Evolutionary conservation across 75 land plant species (phyloP).

Genomic region (Picea sitchensis): DNA sequence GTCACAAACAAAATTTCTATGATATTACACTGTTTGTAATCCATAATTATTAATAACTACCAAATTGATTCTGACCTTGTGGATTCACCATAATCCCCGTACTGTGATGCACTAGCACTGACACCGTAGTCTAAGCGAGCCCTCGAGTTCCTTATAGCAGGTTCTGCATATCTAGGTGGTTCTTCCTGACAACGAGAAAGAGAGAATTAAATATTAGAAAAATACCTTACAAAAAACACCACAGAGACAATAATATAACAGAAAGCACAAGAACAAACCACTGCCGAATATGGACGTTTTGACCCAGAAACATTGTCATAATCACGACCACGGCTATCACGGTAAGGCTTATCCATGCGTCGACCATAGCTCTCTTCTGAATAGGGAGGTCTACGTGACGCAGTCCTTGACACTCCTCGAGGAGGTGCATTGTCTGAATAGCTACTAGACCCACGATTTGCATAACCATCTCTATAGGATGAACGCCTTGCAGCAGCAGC

Average conservation of each 20-base stretch:
- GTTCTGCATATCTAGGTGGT: conserved; percentile 55
- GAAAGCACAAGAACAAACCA: conserved; percentile 28
- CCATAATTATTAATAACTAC: too few species aligned
- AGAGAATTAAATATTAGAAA: neutral
- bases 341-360: conserved; percentile 50
- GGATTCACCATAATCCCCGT: conserved; percentile 53
- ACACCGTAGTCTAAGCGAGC: conserved; percentile 65
- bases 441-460: conserved; percentile 33
- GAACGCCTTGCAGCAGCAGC: conserved; percentile 37
- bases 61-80: neutral
- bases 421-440: conserved; percentile 26
- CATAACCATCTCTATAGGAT: conserved; percentile 57
- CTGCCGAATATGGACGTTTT: conserved; percentile 50
- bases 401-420: conserved; percentile 25
- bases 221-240: neutral
- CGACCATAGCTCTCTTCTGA: conserved; percentile 52
- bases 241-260: neutral
- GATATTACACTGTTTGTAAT: neutral
- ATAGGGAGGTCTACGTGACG: conserved; percentile 48
- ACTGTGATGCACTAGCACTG: conserved; percentile 35
- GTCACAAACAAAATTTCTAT: neutral
- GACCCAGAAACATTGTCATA: conserved; percentile 62
- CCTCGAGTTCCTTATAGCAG: conserved; percentile 48
- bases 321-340: conserved; percentile 54
- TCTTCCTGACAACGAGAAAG: conserved; percentile 29